Evolutionary conservation across 495 filamentous ascomycete species (phyloP).

Genomic region (Trichoderma orchidacearum): DNA sequence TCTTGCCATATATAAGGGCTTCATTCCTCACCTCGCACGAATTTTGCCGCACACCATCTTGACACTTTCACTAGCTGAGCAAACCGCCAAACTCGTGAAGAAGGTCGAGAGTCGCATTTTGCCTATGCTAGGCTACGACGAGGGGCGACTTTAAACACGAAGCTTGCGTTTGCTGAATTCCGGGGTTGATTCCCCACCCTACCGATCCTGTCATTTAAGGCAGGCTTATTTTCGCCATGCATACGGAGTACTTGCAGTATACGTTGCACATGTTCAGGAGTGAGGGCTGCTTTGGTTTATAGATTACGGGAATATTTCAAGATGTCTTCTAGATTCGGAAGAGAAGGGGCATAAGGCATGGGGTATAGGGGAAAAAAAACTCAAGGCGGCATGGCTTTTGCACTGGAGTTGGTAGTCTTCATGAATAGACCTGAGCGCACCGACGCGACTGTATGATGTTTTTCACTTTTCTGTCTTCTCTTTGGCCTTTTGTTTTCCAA

Average conservation of each 20-base stretch:
- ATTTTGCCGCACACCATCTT: conserved; percentile 93
- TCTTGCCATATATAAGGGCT: conserved; percentile 95
- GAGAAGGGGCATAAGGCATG: background rate
- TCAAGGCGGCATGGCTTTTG: background rate
- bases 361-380: background rate
- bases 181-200: background rate
- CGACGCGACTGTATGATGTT: background rate
- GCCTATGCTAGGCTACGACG: conserved; percentile 9
- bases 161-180: conserved; percentile 7
- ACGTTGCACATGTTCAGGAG: background rate
- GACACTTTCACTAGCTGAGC: conserved; percentile 86
- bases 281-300: background rate
- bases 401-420: conserved; percentile 1
- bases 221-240: background rate
- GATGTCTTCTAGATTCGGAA: background rate
- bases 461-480: background rate
- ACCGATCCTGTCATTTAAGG: background rate
- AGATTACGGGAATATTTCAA: background rate
- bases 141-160: background rate
- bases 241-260: background rate
- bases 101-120: conserved; percentile 58
- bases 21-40: conserved; percentile 84
- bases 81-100: conserved; percentile 85
- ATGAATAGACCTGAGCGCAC: background rate
- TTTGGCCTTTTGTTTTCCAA: background rate